These are phyloP conservation scores for Solioccasus polychromus DNA, from an alignment of 768 basidiomycete genomes.

Conservation along the genomic window DNA sequence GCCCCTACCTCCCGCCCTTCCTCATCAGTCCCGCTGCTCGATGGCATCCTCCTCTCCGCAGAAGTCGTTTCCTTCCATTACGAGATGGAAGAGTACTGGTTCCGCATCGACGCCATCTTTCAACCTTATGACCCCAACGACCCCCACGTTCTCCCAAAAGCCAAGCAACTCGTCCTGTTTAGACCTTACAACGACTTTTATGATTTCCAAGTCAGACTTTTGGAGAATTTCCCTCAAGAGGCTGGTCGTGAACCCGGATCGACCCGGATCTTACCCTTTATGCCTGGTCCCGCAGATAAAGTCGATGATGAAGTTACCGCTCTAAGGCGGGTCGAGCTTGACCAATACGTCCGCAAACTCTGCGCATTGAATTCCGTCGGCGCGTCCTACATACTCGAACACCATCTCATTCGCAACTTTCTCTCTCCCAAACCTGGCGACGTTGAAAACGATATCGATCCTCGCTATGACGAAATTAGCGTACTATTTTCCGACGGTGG, in stretches of 20 bases:
- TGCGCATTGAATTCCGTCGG: constrained; percentile 66
- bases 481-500: constrained; percentile 41
- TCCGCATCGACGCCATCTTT: constrained; percentile 87
- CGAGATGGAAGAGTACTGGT: constrained; percentile 97
- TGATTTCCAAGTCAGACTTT: constrained; percentile 89
- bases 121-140: constrained; percentile 73
- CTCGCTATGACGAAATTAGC: constrained; percentile 58
- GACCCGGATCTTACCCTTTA: constrained; percentile 85
- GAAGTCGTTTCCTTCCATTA: constrained; percentile 96
- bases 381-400: constrained; percentile 78
- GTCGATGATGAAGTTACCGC: constrained; percentile 86
- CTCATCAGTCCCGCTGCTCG: constrained; percentile 55
- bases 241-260: constrained; percentile 73
- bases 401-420: constrained; percentile 78
- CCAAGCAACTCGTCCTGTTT: constrained; percentile 84
- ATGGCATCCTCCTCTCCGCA: constrained; percentile 82
- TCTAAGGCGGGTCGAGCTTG: constrained; percentile 75
- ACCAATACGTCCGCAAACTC: constrained; percentile 82
- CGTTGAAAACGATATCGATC: constrained; percentile 62
- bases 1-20: constrained; percentile 31
- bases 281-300: constrained; percentile 89
- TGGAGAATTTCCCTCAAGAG: constrained; percentile 86
- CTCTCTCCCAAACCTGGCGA: constrained; percentile 85
- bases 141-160: constrained; percentile 53
- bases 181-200: constrained; percentile 98